A percentile compares a stretch with the other conserved stretches of the same genome.
Evolutionary conservation across 352 stramenopile species (phyloP).

Genomic region (Phytopythium cucurbitacearum): DNA sequence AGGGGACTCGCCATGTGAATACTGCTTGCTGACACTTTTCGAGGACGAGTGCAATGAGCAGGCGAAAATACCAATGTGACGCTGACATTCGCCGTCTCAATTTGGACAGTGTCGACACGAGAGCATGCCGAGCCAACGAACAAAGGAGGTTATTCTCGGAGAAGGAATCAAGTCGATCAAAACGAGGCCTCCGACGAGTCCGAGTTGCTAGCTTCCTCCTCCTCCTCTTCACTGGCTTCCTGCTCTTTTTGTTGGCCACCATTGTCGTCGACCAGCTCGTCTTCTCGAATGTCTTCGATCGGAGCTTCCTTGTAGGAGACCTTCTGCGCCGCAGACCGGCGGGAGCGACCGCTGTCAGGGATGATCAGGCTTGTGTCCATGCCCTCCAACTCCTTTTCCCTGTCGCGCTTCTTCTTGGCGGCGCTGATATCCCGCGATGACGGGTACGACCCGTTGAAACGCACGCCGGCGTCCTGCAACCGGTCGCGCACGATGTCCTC

Average conservation of each 20-base stretch:
- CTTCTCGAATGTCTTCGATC: constrained; percentile 36
- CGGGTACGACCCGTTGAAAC: constrained; percentile 60
- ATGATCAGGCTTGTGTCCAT: constrained; percentile 85
- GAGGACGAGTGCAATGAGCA: too few species aligned
- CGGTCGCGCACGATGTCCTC: constrained; percentile 59
- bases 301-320: constrained; percentile 27
- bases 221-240: constrained; percentile 9
- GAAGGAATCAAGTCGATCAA: constrained; percentile 5
- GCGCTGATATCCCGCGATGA: constrained; percentile 55
- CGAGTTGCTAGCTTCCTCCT: constrained; percentile 17
- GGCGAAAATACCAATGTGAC: too few species aligned
- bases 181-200: constrained; percentile 39
- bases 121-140: too few species aligned
- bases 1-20: too few species aligned
- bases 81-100: too few species aligned
- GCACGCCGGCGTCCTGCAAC: constrained; percentile 34
- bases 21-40: too few species aligned
- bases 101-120: too few species aligned
- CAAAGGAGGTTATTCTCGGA: too few species aligned
- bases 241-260: constrained; percentile 11
- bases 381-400: constrained; percentile 73
- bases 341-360: constrained; percentile 19
- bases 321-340: constrained; percentile 15
- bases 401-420: constrained; percentile 63
- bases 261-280: constrained; percentile 11